phyloP scores from a whole-genome alignment of 2,329 filamentous ascomycete species.

The Sporothrix euskadiensis region DNA sequence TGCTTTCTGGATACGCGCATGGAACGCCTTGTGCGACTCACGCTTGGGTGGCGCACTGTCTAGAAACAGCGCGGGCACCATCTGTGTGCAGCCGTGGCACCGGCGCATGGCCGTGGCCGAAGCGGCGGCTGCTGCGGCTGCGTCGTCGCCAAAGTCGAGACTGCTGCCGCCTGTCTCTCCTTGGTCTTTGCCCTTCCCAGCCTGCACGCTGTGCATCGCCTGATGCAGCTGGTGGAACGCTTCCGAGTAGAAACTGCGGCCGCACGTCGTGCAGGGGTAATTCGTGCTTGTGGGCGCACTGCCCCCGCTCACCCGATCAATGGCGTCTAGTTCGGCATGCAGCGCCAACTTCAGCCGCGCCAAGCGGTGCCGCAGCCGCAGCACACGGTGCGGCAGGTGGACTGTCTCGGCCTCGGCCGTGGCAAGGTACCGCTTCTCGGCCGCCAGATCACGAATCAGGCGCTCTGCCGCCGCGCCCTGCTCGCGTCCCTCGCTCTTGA shows the following conservation, averaged over 20 bases:
- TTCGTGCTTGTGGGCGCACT: neutral
- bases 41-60: constrained; percentile 23
- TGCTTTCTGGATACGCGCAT: constrained; percentile 28
- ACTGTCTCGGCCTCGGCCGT: constrained; percentile 51
- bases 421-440: constrained; percentile 50
- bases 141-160: constrained; percentile 20
- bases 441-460: constrained; percentile 59
- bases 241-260: constrained; percentile 28
- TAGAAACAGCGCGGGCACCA: constrained; percentile 28
- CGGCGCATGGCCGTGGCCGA: constrained; percentile 1
- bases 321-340: constrained; percentile 64
- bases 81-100: constrained; percentile 28
- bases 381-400: constrained; percentile 45
- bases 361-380: constrained; percentile 30
- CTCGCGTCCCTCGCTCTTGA: constrained; percentile 75
- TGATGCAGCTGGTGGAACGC: constrained; percentile 30
- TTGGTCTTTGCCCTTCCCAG: neutral
- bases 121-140: neutral
- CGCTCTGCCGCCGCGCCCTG: constrained; percentile 72
- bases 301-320: constrained; percentile 54
- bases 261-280: constrained; percentile 25
- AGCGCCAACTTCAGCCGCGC: constrained; percentile 63
- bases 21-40: constrained; percentile 31
- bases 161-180: neutral
- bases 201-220: constrained; percentile 28